phyloP scores from a whole-genome alignment of 1,284 basidiomycete species.

The Laetiporus sulphureus region DNA sequence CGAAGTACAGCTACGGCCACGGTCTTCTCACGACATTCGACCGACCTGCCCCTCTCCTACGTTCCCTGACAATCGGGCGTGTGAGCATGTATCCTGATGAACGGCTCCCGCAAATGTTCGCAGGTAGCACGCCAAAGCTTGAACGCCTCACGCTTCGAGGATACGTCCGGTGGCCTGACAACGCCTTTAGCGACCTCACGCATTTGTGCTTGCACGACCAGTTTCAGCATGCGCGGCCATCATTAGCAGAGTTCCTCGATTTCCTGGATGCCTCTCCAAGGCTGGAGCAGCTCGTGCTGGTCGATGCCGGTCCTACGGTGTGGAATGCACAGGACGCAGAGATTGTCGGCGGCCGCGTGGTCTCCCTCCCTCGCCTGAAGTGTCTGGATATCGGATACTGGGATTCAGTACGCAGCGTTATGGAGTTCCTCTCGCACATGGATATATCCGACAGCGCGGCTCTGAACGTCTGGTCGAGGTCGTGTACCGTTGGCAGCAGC shows the following conservation, averaged over 20 bases:
- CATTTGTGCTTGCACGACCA: constrained; percentile 19
- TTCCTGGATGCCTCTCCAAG: constrained; percentile 13
- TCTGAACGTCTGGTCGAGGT: constrained; percentile 12
- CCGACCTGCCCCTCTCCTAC: constrained; percentile 11
- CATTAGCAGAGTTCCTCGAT: constrained; percentile 16
- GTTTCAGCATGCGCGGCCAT: constrained; percentile 8
- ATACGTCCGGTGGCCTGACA: constrained; percentile 18
- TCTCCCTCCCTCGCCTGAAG: no score
- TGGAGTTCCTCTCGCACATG: constrained; percentile 10
- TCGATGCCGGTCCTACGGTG: constrained; percentile 18
- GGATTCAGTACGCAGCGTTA: constrained; percentile 4
- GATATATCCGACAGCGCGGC: constrained; percentile 6
- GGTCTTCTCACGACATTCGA: constrained; percentile 10
- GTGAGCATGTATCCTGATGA: background rate
- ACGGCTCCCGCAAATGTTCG: constrained; percentile 12
- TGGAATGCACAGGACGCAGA: no score
- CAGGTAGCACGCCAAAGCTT: constrained; percentile 11
- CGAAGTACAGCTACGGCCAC: constrained; percentile 12
- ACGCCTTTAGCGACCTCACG: constrained; percentile 16
- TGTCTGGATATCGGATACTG: constrained; percentile 12
- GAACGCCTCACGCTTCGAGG: constrained; percentile 16
- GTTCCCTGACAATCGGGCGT: constrained; percentile 9
- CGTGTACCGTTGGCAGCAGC: background rate
- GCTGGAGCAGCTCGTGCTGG: constrained; percentile 17
- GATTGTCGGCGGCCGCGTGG: no score